Evolutionary conservation across 768 basidiomycete species (phyloP).

Genomic region (Tylopilus intermedius): DNA sequence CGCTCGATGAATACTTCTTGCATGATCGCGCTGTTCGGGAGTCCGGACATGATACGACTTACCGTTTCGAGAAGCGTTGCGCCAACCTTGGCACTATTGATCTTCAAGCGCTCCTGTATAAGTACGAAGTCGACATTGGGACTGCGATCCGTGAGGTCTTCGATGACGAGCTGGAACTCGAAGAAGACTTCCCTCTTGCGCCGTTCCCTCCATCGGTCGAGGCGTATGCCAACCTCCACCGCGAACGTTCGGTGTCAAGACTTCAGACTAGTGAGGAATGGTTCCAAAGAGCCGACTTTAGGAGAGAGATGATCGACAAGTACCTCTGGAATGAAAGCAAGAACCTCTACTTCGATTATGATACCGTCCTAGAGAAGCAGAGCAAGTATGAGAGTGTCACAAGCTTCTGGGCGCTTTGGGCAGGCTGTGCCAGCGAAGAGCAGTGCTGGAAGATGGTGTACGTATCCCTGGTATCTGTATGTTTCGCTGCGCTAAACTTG

Average conservation of each 20-base stretch:
- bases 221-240: constrained; percentile 57
- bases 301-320: constrained; percentile 83
- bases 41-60: constrained; percentile 94
- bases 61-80: constrained; percentile 95
- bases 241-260: constrained; percentile 55
- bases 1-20: constrained; percentile 93
- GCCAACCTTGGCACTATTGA: constrained; percentile 97
- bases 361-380: constrained; percentile 86
- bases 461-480: constrained; percentile 30
- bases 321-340: constrained; percentile 97
- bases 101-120: constrained; percentile 92
- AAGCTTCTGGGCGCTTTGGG: constrained; percentile 94
- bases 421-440: constrained; percentile 93
- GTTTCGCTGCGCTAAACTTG: constrained; percentile 8
- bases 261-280: constrained; percentile 81
- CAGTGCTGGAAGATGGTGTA: constrained; percentile 93
- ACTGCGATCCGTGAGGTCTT: constrained; percentile 95
- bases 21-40: constrained; percentile 96
- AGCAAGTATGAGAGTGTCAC: constrained; percentile 97
- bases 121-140: constrained; percentile 98
- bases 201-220: constrained; percentile 85
- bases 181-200: constrained; percentile 85
- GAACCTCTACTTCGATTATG: constrained; percentile 93
- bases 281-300: constrained; percentile 84
- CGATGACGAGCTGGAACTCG: constrained; percentile 85